Evolutionary conservation across 164 flowering plant species (phyloP).

Genomic region (Umbilicus rupestris): DNA sequence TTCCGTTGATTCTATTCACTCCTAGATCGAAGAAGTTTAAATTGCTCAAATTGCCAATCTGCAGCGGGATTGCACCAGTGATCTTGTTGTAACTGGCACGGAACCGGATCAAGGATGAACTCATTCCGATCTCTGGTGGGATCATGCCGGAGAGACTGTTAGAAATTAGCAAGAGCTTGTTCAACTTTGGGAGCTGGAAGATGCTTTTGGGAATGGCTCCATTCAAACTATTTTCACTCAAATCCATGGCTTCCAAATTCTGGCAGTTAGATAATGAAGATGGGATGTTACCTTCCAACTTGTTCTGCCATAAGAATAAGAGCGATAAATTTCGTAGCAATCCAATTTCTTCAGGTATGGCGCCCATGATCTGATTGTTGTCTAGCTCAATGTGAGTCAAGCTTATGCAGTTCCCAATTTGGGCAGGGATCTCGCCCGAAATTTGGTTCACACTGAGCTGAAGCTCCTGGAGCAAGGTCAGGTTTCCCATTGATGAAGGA

Average conservation of each 20-base stretch:
- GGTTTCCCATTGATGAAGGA: conserved; percentile 45
- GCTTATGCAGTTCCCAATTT: conserved; percentile 34
- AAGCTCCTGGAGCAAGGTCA: conserved; percentile 45
- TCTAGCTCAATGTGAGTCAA: conserved; percentile 70
- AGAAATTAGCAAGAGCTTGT: conserved; percentile 55
- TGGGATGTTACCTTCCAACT: conserved; percentile 58
- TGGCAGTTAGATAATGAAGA: conserved; percentile 34
- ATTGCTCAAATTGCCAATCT: conserved; percentile 45
- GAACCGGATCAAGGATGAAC: conserved; percentile 52
- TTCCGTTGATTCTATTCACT: conserved; percentile 41
- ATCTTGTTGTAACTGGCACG: conserved; percentile 49
- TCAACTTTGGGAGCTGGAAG: conserved; percentile 48
- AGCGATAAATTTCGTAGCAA: conserved; percentile 34
- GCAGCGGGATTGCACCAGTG: conserved; percentile 54
- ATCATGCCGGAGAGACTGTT: conserved; percentile 61
- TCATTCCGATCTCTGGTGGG: conserved; percentile 57
- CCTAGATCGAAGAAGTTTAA: conserved; percentile 67
- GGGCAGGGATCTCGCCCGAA: conserved; percentile 50
- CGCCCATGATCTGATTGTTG: conserved; percentile 61
- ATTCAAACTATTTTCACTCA: conserved; percentile 48
- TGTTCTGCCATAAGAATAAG: conserved; percentile 66
- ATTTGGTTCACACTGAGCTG: conserved; percentile 63
- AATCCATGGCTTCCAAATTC: conserved; percentile 55
- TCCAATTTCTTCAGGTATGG: conserved; percentile 55
- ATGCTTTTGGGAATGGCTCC: conserved; percentile 57